Percentiles rank a stretch among this genome's conserved stretches.
These are phyloP conservation scores for Sequoia sempervirens DNA, from an alignment of 75 land plant species.

Conservation along the genomic window DNA sequence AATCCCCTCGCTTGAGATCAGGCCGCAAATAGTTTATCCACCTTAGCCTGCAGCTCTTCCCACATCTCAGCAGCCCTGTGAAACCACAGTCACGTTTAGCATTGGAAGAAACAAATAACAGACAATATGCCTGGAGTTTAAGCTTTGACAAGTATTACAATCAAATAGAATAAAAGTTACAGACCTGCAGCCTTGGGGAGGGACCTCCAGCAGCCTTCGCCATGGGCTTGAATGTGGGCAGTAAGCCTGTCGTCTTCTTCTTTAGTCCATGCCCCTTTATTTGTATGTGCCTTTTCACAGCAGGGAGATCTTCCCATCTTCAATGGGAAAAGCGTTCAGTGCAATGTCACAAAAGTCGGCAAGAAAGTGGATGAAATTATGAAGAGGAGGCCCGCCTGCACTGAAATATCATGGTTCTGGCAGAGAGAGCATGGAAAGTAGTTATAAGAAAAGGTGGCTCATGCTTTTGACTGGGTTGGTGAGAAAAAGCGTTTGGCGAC, in stretches of 20 bases:
- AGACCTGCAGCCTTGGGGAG: constrained; percentile 27
- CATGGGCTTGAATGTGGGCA: constrained; percentile 25
- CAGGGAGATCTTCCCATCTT: constrained; percentile 32
- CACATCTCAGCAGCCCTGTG: constrained; percentile 49
- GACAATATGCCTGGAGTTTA: too few species aligned
- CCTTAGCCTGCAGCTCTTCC: constrained; percentile 62
- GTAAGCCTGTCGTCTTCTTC: constrained; percentile 22
- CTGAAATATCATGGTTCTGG: too few species aligned
- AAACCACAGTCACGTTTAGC: background rate
- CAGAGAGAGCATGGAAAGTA: background rate
- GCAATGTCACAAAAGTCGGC: background rate
- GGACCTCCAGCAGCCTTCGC: constrained; percentile 30
- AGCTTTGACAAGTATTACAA: too few species aligned
- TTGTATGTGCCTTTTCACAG: constrained; percentile 30
- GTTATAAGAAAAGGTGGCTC: background rate
- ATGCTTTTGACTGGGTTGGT: background rate
- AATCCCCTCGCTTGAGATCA: constrained; percentile 63
- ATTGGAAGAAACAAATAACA: too few species aligned
- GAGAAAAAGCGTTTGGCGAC: background rate
- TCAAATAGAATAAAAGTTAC: background rate
- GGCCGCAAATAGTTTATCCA: constrained; percentile 69
- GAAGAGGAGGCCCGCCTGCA: background rate
- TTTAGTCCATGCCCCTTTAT: constrained; percentile 30
- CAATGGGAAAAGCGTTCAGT: background rate
- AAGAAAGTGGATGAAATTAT: background rate